Base-by-base conservation (phyloP, 768 basidiomycete species). In the Naganishia randhawae region DNA sequence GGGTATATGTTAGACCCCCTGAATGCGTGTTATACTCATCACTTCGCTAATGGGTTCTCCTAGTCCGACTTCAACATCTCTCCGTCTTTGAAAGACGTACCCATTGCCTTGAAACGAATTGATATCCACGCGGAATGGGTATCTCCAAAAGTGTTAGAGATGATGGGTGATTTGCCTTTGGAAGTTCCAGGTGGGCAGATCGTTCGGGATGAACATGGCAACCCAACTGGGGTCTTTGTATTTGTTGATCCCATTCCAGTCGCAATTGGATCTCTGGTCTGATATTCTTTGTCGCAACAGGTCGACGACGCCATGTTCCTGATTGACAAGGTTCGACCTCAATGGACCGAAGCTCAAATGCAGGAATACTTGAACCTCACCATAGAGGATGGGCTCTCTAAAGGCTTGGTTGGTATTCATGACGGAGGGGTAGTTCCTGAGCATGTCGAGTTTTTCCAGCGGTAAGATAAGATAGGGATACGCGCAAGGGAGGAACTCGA, bases 51-150 rank as follows among this genome's bases (percentile, higher is more conserved):
- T 41, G 27, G 29, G 33, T 25, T n/a, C 35, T 17, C 22, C 14
- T 29, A 63, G 67, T 19, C 82, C 13, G 90, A 93, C 73, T 83
- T 96, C 13, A 88, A 88, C 35, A 77, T 81, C 1, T 90, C 92
- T 50, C 84, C 87, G 0, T 69, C 88, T 0, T 85, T 98, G 0
- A 81, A 81, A 29, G 87, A 85, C 0, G 84, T 89, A 0, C 86
- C 85, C 0, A 91, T 98, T 68, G 84, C 85, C 10, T 83, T 98
- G 6, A 81, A 80, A 17, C 85, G 94, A 19, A 85, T 94, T 2
- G 94, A 98, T 75, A 87, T 82, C 0, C 94, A 97, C 74, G 92
- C 91, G 0, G 80, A 84, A 22, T 97, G 93, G 94, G 88, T 94
- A 27, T 93, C 91, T 6, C 83, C 84, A 14, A 83, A 84, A 2